Percentiles rank a stretch among this genome's conserved stretches.
Conservation (phyloP, 2,329 filamentous ascomycete genomes). For the Stagonosporopsis tanaceti region DNA sequence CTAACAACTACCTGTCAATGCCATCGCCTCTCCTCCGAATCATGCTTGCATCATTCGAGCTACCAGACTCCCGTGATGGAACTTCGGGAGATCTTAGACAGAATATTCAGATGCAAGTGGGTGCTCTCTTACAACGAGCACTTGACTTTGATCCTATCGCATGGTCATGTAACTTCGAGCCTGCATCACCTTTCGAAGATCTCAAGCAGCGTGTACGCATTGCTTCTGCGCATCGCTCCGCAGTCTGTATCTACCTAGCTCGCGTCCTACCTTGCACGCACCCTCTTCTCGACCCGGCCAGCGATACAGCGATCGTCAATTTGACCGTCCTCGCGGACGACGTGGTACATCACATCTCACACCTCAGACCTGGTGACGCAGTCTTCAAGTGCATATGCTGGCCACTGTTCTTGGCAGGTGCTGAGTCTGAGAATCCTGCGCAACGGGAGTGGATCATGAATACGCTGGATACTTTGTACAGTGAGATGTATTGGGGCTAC, state of each 20-base stretch:
- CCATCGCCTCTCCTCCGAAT: conserved; percentile 47
- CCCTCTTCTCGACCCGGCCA: conserved; percentile 50
- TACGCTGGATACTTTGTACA: conserved; percentile 49
- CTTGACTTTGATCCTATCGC: conserved; percentile 42
- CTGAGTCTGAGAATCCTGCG: conserved; percentile 59
- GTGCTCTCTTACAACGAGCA: conserved; percentile 34
- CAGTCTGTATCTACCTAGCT: conserved; percentile 52
- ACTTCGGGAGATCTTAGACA: conserved; percentile 15
- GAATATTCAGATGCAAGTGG: conserved; percentile 37
- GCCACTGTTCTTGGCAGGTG: conserved; percentile 66
- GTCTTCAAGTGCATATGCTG: conserved; percentile 69
- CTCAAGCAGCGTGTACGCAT: conserved; percentile 47
- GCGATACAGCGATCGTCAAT: conserved; percentile 48
- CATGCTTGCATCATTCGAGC: conserved; percentile 48
- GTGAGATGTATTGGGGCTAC: conserved; percentile 50
- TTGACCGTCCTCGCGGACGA: conserved; percentile 55
- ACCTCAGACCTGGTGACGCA: conserved; percentile 58
- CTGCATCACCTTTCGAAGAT: conserved; percentile 44
- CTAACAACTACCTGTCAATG: conserved; percentile 52
- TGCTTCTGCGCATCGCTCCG: conserved; percentile 49
- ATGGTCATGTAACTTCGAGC: conserved; percentile 45
- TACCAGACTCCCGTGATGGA: conserved; percentile 36
- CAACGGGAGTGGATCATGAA: conserved; percentile 62
- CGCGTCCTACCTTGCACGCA: conserved; percentile 43
- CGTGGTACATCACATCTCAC: conserved; percentile 60